Base-by-base conservation (phyloP, 2,329 filamentous ascomycete genomes). In the Botryotinia calthae region DNA sequence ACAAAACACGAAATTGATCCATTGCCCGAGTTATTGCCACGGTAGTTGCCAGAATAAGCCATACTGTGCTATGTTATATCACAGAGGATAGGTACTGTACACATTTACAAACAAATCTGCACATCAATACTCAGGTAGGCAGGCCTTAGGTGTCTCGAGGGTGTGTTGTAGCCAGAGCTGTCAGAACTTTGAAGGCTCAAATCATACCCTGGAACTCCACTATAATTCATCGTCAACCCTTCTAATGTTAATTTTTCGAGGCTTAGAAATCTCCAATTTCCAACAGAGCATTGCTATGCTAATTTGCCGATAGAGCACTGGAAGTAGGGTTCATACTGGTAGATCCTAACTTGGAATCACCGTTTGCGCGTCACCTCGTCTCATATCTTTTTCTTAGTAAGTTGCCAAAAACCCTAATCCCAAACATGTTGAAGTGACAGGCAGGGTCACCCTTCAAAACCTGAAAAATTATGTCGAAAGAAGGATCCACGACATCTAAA, bases 281-380 rank as follows among this genome's bases (percentile, higher is more conserved):
- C 34, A 54, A 56, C 37, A 56, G 34, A 67, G 65, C 48, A 56
- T 68, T 68, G 48, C n/a, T 20, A 14, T 68, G 51, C 65, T 58
- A 68, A 68, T 68, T 68, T 72, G 61, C 56, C 59, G 58, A 64
- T 56, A 18, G 34, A 46, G 59, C 25, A 34, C 56, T 63, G 46
- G 58, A 72, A 67, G 62, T 46, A 72, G 63, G 70, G 40, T 37
- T 56, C 28, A 31, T 51, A 74, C 75, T 74, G 73, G 75, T 74
- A 75, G 72, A 78, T 78, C 75, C 75, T 70, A 64, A 75, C 72
- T 74, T 75, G 70, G 75, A 74, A 74, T 77, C 76, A 76, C 56
- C 74, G 72, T 77, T 76, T 79, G 77, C 77, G 77, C 77, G 76
- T 77, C 77, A 72, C 77, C 77, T 80, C 79, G 79, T 80, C 78